Conservation (phyloP, 179 eudicot genomes). For the Corrigiola litoralis region DNA sequence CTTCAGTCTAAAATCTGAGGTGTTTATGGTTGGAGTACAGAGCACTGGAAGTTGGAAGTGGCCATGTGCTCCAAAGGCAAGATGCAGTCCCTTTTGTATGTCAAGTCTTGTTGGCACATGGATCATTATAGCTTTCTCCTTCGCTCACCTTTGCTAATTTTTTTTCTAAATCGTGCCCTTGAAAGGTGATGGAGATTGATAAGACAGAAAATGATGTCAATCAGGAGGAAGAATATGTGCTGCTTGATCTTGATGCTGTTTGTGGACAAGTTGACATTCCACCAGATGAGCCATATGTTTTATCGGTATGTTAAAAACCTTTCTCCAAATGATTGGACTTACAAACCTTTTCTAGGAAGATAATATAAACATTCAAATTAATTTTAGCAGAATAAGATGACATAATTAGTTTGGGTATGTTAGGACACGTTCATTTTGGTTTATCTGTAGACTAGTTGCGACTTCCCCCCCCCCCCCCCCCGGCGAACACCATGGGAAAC, state of each 20-base stretch:
- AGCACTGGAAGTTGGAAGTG: too few species aligned
- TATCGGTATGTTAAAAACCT: constrained; percentile 48
- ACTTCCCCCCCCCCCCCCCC: too few species aligned
- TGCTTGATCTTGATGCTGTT: constrained; percentile 58
- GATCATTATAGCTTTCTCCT: too few species aligned
- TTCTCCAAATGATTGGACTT: background rate
- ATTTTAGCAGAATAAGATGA: background rate
- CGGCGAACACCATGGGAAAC: too few species aligned
- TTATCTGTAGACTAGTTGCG: too few species aligned
- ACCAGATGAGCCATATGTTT: constrained; percentile 57
- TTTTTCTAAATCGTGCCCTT: background rate
- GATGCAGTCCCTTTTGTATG: too few species aligned
- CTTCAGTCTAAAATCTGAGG: too few species aligned
- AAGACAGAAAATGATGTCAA: constrained; percentile 6
- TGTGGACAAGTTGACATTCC: constrained; percentile 42
- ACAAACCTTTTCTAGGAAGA: background rate
- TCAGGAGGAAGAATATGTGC: constrained; percentile 51
- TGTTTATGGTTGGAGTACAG: too few species aligned
- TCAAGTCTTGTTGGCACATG: too few species aligned
- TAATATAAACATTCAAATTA: background rate
- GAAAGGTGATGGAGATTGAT: constrained; percentile 23
- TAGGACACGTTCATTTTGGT: too few species aligned
- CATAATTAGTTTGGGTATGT: too few species aligned
- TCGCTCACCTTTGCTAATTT: background rate
- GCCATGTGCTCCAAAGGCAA: too few species aligned